Evolutionary conservation across 108 stramenopile species (phyloP).

Genomic region (Bacterosira constricta): DNA sequence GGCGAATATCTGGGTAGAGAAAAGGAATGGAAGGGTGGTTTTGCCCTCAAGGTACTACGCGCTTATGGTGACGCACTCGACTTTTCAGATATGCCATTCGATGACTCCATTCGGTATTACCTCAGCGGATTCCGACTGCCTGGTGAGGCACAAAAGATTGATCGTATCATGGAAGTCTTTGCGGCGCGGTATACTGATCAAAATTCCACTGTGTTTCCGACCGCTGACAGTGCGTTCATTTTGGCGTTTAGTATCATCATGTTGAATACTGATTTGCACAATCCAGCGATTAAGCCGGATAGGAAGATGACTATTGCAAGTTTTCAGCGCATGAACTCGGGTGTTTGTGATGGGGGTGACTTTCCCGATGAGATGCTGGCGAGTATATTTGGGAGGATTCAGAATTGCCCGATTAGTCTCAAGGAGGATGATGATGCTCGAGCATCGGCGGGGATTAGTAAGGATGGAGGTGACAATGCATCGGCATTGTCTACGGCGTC

Average conservation of each 20-base stretch:
- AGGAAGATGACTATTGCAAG: slow-evolving; percentile 95
- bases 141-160: slow-evolving; percentile 99
- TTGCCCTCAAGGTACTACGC: slow-evolving; percentile 89
- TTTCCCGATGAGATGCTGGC: slow-evolving; percentile 88
- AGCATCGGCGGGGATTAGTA: slow-evolving; percentile 57
- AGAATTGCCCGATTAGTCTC: slow-evolving; percentile 91
- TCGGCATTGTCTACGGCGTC: slow-evolving; percentile 46
- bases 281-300: slow-evolving; percentile 94
- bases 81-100: slow-evolving; percentile 89
- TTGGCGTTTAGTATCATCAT: slow-evolving; percentile 99
- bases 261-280: slow-evolving; percentile 99
- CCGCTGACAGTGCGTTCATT: slow-evolving; percentile 96
- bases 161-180: slow-evolving; percentile 99
- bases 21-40: slow-evolving; percentile 89
- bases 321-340: slow-evolving; percentile 95
- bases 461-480: slow-evolving; percentile 15
- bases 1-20: slow-evolving; percentile 97
- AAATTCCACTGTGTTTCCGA: slow-evolving; percentile 88
- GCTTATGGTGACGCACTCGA: slow-evolving; percentile 91
- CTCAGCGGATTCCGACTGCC: slow-evolving; percentile 97
- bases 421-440: slow-evolving; percentile 95
- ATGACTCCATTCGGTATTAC: slow-evolving; percentile 95
- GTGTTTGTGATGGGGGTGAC: slow-evolving; percentile 95
- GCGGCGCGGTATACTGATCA: slow-evolving; percentile 93
- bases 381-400: slow-evolving; percentile 94